A percentile compares a stretch with the other conserved stretches of the same genome.
Conservation (phyloP, 1,284 basidiomycete genomes). For the Psilocybe mexicana region DNA sequence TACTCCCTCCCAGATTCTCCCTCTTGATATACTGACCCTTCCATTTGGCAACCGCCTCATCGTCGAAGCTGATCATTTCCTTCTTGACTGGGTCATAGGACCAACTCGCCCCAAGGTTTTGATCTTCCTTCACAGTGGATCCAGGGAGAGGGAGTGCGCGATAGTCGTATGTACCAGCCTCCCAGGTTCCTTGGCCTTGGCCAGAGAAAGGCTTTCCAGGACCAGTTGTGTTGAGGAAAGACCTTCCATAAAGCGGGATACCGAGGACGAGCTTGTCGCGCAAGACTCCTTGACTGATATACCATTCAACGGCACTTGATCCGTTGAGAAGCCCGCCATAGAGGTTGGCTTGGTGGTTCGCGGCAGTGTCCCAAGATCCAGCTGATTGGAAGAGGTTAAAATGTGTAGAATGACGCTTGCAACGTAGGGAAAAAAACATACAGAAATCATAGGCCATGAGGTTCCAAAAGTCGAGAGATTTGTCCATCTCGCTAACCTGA, state of each 20-base stretch:
- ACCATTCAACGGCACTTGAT: conserved; percentile 75
- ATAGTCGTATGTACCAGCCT: conserved; percentile 81
- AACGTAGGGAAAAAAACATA: conserved; percentile 33
- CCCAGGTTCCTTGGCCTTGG: conserved; percentile 74
- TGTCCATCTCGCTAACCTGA: conserved; percentile 83
- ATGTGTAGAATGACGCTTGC: background rate
- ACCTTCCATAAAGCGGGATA: conserved; percentile 89
- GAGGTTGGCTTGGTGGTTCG: conserved; percentile 90
- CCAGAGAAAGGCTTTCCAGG: conserved; percentile 80
- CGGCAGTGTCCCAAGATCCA: conserved; percentile 79
- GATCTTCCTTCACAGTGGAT: conserved; percentile 60
- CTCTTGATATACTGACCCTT: conserved; percentile 78
- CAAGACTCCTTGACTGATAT: conserved; percentile 69
- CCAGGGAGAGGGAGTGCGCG: conserved; percentile 74
- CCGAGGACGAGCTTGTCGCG: conserved; percentile 86
- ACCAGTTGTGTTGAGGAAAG: conserved; percentile 85
- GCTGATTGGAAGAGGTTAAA: conserved; percentile 40
- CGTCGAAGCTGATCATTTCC: conserved; percentile 84
- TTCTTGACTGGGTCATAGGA: conserved; percentile 65
- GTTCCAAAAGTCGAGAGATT: conserved; percentile 92
- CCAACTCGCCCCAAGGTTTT: conserved; percentile 67
- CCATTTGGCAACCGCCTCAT: conserved; percentile 62
- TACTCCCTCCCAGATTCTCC: conserved; percentile 74
- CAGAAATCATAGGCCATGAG: conserved; percentile 91
- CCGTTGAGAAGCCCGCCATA: conserved; percentile 68